Base-by-base conservation (phyloP, 345 rosid species). In the Linum trigynum region DNA sequence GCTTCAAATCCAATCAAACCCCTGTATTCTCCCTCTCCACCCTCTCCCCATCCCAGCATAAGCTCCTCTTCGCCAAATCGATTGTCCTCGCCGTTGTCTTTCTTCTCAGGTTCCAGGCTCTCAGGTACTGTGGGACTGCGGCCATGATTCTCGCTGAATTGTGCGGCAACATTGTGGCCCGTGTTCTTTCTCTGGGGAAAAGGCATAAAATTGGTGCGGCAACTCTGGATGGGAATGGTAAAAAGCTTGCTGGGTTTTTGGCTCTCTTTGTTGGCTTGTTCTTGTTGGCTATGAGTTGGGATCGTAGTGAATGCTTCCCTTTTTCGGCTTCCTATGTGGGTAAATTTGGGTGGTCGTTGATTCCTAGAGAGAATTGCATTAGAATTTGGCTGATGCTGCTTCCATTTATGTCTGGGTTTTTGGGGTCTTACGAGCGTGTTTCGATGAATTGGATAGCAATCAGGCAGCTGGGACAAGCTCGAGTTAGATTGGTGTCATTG, bases 101-200 rank as follows among this genome's bases (percentile, higher is more conserved):
- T 63, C 87, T 89, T 38, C 82, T 92, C 57, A 78, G 97, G 35
- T 92, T 92, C 60, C 98, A 87, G 72, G 91, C 98, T 15, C 95
- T 92, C 59, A 78, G 85, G 14, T 92, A 83, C 68, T 92, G 98
- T 53, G 86, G 98, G n/a, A 81, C 97, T 2, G 86, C 98, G 2
- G 91, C 97, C 17, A 85, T 92, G 96, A 92, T 92, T 73, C 83
- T 92, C 41, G 98, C 96, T 12, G 98, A 92, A 64, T 65, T 90
- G 41, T 87, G 86, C 0, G 98, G 98, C 2, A 86, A 76, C 43
- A 86, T 84, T 17, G 85, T 85, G 2, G 96, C 89, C 0, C 80
- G 96, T 59, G 79, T 81, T 67, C 56, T 82, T 5, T 62, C 83
- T 0, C 83, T 76, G 38, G 64, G 65, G 51, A 73, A 42, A 45